These are phyloP conservation scores for Trichoderma gracile DNA, from an alignment of 2,329 filamentous ascomycete genomes.

Conservation along the genomic window DNA sequence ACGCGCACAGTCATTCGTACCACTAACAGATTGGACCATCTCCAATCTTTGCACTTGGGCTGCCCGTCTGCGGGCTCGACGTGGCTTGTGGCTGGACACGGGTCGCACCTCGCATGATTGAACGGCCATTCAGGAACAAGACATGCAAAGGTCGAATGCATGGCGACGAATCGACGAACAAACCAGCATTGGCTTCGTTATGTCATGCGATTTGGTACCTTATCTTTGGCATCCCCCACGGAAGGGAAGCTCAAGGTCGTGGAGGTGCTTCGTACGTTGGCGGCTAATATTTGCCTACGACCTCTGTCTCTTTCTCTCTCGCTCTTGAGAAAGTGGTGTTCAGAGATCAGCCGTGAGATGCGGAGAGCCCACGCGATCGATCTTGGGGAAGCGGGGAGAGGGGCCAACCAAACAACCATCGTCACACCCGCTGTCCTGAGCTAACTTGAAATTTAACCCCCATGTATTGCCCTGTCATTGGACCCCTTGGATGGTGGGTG, in stretches of 20 bases:
- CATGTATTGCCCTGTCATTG: not conserved
- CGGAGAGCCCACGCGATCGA: slow-evolving; percentile 17
- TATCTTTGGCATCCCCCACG: not conserved
- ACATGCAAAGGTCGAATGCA: not conserved
- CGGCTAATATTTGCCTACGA: not conserved
- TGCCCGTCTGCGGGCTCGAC: not conserved
- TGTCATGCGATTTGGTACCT: slow-evolving; percentile 15
- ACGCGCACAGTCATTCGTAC: slow-evolving; percentile 14
- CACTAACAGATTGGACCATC: slow-evolving; percentile 2
- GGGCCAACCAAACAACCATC: too few relatives aligned
- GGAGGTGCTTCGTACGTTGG: not conserved
- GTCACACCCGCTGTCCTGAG: not conserved
- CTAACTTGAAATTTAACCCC: not conserved
- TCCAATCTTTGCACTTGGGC: not conserved
- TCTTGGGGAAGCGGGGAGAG: slow-evolving; percentile 20
- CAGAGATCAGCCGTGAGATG: slow-evolving; percentile 5
- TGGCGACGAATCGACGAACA: not conserved
- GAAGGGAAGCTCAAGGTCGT: not conserved
- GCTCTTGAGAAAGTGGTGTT: not conserved
- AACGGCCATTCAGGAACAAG: not conserved
- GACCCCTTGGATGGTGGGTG: not conserved
- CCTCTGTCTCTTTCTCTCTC: not conserved
- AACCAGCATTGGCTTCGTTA: not conserved
- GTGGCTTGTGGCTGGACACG: not conserved
- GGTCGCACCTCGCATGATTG: not conserved